Evolutionary conservation across 1,284 basidiomycete genomes (phyloP), one percentile per base, ranked within the genome.

Genomic region (Austroboletus niveus): DNA sequence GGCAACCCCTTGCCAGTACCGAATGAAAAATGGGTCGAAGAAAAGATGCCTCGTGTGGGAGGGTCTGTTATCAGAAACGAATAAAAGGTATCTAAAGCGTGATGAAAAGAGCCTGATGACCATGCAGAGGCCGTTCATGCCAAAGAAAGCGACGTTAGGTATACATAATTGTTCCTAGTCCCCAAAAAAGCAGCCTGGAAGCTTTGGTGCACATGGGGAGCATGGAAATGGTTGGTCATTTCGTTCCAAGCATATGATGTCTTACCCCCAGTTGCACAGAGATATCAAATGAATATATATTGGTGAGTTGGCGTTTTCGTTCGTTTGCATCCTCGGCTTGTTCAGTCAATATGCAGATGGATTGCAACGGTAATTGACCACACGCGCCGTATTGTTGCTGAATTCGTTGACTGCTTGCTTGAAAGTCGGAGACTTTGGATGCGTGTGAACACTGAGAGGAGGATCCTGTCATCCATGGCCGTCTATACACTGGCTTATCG

Each of bases 271-370:
- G 84, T 69, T 98, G 29, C 94, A 98, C 72, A 81, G 95, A 44
- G 95, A 98, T 67, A 89, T 96, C 68, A 97, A 96, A 66, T 74
- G 0, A 96, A 96, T 61, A 93, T 96, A 55, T 92, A 91, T 96
- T 45, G 89, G 89, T 89, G 57, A 46, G 77, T 62, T 38, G 20
- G 12, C 2, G 6, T 20, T 39, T 31, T 6, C 22, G 51, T 63
- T 61, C 60, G 11, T 22, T 47, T 24, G 6, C 11, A 10, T n/a
- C 5, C n/a, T 8, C 14, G 20, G 2, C 14, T 47, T 24, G 15
- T 14, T 46, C 24, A 48, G 39, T 32, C 4, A 12, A 7, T 41
- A 17, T 31, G 29, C 10, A 92, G 90, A 94, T 68, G 87, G 83
- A 97, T 60, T 87, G 90, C 75, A 87, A 97, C 90, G 81, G 89